Percentiles rank a stretch among this genome's conserved stretches.
Evolutionary conservation across 2,329 filamentous ascomycete species (phyloP).

Genomic region (Penicillium paneum): DNA sequence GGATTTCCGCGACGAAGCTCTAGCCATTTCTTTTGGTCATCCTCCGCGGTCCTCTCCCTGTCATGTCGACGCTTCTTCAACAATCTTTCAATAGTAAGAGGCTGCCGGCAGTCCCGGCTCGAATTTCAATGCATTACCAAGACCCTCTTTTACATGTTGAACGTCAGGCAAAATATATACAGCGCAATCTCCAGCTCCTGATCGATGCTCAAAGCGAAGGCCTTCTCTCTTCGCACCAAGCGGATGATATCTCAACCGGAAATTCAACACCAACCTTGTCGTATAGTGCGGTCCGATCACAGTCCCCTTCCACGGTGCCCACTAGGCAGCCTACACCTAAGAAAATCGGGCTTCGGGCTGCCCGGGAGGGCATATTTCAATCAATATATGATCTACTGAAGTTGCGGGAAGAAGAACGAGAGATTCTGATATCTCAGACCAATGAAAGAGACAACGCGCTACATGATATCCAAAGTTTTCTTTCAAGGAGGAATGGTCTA

Average conservation of each 20-base stretch:
- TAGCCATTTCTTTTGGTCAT: neutral
- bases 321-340: slow-evolving; percentile 40
- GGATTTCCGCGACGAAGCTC: neutral
- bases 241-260: slow-evolving; percentile 48
- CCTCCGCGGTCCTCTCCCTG: neutral
- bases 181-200: slow-evolving; percentile 56
- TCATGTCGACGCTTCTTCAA: slow-evolving; percentile 33
- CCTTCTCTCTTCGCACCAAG: slow-evolving; percentile 43
- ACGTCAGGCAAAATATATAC: slow-evolving; percentile 53
- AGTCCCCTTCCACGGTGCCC: slow-evolving; percentile 37
- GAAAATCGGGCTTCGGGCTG: slow-evolving; percentile 52
- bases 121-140: slow-evolving; percentile 31
- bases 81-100: slow-evolving; percentile 22
- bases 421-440: slow-evolving; percentile 47
- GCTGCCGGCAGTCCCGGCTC: slow-evolving; percentile 30
- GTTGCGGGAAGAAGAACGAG: slow-evolving; percentile 57
- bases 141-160: slow-evolving; percentile 51
- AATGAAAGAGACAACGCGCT: slow-evolving; percentile 47
- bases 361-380: slow-evolving; percentile 55
- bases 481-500: slow-evolving; percentile 49
- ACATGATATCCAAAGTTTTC: slow-evolving; percentile 51
- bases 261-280: slow-evolving; percentile 37
- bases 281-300: slow-evolving; percentile 29
- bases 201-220: slow-evolving; percentile 62
- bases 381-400: slow-evolving; percentile 56